Evolutionary conservation across 768 basidiomycete genomes (phyloP), one percentile per base, ranked within the genome.

Genomic region (Panus rudis): DNA sequence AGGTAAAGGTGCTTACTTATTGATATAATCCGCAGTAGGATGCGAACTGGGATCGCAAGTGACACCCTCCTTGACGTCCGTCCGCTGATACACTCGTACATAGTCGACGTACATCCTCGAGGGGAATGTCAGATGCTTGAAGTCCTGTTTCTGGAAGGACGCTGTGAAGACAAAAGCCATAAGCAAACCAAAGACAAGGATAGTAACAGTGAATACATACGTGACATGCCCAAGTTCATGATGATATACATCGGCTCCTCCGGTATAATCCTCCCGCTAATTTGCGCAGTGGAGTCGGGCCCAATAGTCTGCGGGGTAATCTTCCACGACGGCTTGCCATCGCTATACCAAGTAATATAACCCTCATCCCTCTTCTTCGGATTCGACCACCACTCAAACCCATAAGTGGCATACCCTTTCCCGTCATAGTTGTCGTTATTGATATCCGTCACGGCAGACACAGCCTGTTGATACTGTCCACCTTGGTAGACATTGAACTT

Each of bases 201-300:
- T 88, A 89, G 28, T 16, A 30, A 30, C 28, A 30, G 16, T 50
- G 26, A 19, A n/a, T 12, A 23, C 16, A 48, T 20, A 21, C 12
- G 52, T 46, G 33, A 43, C 35, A 51, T 28, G 53, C 25, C 23
- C 42, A 26, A 25, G 10, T 7, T 28, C 23, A 16, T 12, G 19
- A 6, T 37, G 78, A 49, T 52, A 91, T 89, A n/a, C 92, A 97
- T 84, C 2, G 96, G 94, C 60, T 99, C 96, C 56, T 93, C 89
- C 4, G 91, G 71, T 43, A 79, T 79, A 13, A 92, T 55, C 25
- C 93, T 71, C 53, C 73, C 67, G 26, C 75, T 69, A 38, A 98
- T 70, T 42, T 80, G 48, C 0, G 76, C 66, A 4, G 52, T 56
- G 0, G 73, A 19, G 63, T 92, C 81, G 2, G 91, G 64, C 4